Conservation (phyloP, 495 filamentous ascomycete genomes). For the Articulospora tetracladia region DNA sequence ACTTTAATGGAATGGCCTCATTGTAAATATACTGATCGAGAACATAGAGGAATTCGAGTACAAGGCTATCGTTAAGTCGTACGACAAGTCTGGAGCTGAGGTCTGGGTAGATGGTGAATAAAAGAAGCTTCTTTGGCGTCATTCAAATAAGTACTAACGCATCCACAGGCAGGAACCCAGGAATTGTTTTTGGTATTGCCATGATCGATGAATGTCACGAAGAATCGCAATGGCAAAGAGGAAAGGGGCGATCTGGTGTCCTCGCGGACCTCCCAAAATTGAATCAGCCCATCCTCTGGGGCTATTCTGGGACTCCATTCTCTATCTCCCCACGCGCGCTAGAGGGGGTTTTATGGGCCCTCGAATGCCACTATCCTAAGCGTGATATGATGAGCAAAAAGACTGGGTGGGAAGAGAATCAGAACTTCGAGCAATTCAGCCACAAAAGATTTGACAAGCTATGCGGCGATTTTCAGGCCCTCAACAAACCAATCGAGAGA, state of each 20-base stretch:
- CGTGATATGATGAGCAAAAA: neutral
- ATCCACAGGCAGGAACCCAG: neutral
- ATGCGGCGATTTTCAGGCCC: conserved; percentile 4
- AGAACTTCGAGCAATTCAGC: neutral
- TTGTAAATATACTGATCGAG: too few relatives aligned
- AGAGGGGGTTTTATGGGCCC: conserved; percentile 8
- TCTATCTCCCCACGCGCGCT: conserved; percentile 1
- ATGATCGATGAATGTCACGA: conserved; percentile 19
- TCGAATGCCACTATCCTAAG: conserved; percentile 8
- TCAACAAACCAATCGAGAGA: neutral
- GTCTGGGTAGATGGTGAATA: neutral
- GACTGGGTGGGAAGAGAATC: conserved; percentile 4
- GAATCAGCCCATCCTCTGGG: conserved; percentile 10
- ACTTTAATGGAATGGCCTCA: too few relatives aligned
- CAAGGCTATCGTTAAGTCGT: neutral
- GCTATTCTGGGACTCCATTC: conserved; percentile 13
- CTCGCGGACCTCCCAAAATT: conserved; percentile 1
- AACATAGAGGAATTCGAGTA: conserved; percentile 11
- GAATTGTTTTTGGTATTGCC: conserved; percentile 16
- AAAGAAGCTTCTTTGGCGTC: too few relatives aligned
- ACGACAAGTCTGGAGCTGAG: neutral
- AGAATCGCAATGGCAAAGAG: neutral
- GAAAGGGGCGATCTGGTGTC: conserved; percentile 1
- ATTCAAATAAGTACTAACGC: too few relatives aligned
- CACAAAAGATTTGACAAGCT: neutral